These are phyloP conservation scores for Bathelium albidoporum DNA, from an alignment of 495 filamentous ascomycete genomes.

Conservation along the genomic window DNA sequence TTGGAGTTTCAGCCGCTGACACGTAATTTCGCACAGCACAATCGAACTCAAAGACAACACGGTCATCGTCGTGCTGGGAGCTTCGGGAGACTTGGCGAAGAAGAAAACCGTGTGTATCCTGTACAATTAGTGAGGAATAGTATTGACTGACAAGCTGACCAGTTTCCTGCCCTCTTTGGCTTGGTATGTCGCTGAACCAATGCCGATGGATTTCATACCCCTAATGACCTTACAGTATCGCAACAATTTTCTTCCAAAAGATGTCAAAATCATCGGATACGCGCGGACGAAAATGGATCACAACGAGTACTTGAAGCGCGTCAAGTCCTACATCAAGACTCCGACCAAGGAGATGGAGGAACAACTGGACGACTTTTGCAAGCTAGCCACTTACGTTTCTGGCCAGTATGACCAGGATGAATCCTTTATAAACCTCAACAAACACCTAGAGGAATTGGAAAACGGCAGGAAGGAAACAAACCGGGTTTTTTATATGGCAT, in stretches of 20 bases:
- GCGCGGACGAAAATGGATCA: conserved; percentile 99
- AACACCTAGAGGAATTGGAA: conserved; percentile 85
- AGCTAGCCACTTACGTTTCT: conserved; percentile 81
- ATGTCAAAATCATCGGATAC: conserved; percentile 97
- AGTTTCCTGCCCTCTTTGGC: conserved; percentile 98
- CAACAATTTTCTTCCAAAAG: conserved; percentile 96
- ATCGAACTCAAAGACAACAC: conserved; percentile 98
- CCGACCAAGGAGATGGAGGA: conserved; percentile 96
- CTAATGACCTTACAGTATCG: conserved; percentile 54
- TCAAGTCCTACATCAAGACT: conserved; percentile 97
- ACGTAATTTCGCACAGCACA: conserved; percentile 38
- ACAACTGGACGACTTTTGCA: conserved; percentile 81
- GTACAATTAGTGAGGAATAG: not conserved
- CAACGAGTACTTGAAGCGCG: conserved; percentile 82
- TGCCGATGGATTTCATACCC: not conserved
- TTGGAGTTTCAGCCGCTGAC: conserved; percentile 8
- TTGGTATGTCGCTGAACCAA: conserved; percentile 56
- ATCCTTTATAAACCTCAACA: conserved; percentile 76
- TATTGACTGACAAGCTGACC: conserved; percentile 16
- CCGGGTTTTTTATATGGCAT: conserved; percentile 97
- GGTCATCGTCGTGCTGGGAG: conserved; percentile 91
- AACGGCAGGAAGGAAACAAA: conserved; percentile 71
- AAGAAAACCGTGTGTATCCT: conserved; percentile 81
- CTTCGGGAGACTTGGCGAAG: conserved; percentile 95
- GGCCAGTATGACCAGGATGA: conserved; percentile 98